A percentile compares a stretch with the other conserved stretches of the same genome.
Conservation (phyloP, 495 filamentous ascomycete genomes). For the Aspergillus sclerotiicarbonarius region DNA sequence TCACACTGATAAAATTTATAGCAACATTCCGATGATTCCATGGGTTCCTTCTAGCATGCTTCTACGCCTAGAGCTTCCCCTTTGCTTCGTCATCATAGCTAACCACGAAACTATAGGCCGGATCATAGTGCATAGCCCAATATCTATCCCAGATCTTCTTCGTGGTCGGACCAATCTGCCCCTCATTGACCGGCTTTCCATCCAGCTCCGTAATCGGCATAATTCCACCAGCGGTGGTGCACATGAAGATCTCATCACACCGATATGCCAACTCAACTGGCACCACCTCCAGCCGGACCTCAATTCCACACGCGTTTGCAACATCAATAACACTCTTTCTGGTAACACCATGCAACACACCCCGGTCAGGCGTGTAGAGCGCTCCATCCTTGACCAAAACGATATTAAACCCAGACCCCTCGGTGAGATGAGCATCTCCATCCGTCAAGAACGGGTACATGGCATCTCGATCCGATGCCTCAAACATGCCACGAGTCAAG, state of each 20-base stretch:
- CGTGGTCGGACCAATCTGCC: slow-evolving; percentile 35
- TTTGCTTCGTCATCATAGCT: background rate
- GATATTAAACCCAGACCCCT: slow-evolving; percentile 34
- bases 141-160: slow-evolving; percentile 42
- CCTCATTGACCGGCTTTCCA: slow-evolving; percentile 31
- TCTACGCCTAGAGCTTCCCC: background rate
- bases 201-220: slow-evolving; percentile 40
- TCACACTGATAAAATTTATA: no score
- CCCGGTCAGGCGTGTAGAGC: slow-evolving; percentile 32
- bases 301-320: slow-evolving; percentile 19
- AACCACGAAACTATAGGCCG: slow-evolving; percentile 28
- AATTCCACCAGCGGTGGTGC: slow-evolving; percentile 39
- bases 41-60: background rate
- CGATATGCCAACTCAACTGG: slow-evolving; percentile 31
- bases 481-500: slow-evolving; percentile 32
- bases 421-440: slow-evolving; percentile 34
- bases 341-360: slow-evolving; percentile 33
- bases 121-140: slow-evolving; percentile 39
- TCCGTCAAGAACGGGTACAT: slow-evolving; percentile 39
- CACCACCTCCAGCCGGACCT: slow-evolving; percentile 26
- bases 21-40: background rate
- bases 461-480: slow-evolving; percentile 28
- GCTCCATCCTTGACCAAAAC: slow-evolving; percentile 29
- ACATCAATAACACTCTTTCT: slow-evolving; percentile 35
- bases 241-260: slow-evolving; percentile 38